Evolutionary conservation across 2,329 filamentous ascomycete species (phyloP).

Genomic region (Nemania serpens): DNA sequence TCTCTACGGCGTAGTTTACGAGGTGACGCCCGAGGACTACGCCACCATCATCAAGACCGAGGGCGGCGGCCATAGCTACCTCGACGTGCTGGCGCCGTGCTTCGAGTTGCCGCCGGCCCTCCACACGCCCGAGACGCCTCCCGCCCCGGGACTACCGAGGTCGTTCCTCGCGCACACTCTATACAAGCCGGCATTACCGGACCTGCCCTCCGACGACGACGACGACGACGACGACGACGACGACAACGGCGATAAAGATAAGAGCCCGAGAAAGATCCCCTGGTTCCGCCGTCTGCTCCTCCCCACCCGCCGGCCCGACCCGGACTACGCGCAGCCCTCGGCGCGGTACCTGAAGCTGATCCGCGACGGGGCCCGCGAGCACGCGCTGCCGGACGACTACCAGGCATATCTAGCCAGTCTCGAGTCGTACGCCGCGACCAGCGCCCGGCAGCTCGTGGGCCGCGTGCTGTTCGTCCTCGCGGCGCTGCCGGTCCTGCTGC

Average conservation of each 20-base stretch:
- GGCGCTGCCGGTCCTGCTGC: slow-evolving; percentile 61
- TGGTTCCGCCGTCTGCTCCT: slow-evolving; percentile 53
- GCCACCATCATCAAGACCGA: slow-evolving; percentile 87
- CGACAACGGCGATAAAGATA: slow-evolving; percentile 24
- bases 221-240: slow-evolving; percentile 10
- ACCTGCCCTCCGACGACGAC: slow-evolving; percentile 34
- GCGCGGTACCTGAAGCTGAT: slow-evolving; percentile 83
- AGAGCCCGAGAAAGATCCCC: slow-evolving; percentile 42
- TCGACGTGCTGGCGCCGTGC: slow-evolving; percentile 81
- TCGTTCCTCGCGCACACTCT: slow-evolving; percentile 87
- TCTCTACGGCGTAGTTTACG: slow-evolving; percentile 91
- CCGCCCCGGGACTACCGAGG: slow-evolving; percentile 54
- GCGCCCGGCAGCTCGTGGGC: slow-evolving; percentile 67
- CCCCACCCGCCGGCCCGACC: slow-evolving; percentile 61
- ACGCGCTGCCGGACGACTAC: slow-evolving; percentile 79
- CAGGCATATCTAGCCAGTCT: slow-evolving; percentile 72
- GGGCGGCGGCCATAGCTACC: slow-evolving; percentile 83
- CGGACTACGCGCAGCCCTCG: slow-evolving; percentile 80
- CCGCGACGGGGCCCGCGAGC: slow-evolving; percentile 76
- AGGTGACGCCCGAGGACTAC: slow-evolving; percentile 84
- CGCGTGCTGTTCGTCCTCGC: slow-evolving; percentile 62
- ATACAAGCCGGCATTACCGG: slow-evolving; percentile 65
- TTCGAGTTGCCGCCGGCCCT: slow-evolving; percentile 65
- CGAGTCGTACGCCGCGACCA: slow-evolving; percentile 73
- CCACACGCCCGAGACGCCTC: slow-evolving; percentile 67